Percentiles rank a stretch among this genome's conserved stretches.
Evolutionary conservation across 768 basidiomycete species (phyloP).

Genomic region (Kwoniella bestiolae): DNA sequence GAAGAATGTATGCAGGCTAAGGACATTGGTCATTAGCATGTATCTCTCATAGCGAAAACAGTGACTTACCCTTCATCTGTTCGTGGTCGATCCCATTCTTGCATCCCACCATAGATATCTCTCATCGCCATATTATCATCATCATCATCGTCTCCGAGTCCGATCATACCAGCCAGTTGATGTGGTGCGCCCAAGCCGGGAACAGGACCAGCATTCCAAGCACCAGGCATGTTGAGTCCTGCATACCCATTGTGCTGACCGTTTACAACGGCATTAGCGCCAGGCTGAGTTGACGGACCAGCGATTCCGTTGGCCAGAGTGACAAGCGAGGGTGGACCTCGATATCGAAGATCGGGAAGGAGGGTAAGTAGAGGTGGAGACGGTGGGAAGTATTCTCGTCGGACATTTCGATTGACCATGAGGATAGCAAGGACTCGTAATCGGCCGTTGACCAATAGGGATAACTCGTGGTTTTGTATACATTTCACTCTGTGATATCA

Average conservation of each 20-base stretch:
- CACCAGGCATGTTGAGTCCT: slow-evolving; percentile 17
- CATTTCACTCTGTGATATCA: not conserved
- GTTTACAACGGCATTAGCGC: not conserved
- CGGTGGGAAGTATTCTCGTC: not conserved
- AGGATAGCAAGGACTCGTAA: not conserved
- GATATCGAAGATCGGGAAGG: slow-evolving; percentile 2
- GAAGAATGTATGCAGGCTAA: slow-evolving; percentile 47
- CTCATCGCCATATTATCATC: slow-evolving; percentile 3
- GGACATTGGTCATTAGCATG: not conserved
- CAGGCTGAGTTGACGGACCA: not conserved
- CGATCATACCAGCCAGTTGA: not conserved
- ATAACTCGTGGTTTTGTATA: not conserved
- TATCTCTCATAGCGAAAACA: not conserved
- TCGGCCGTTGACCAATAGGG: not conserved
- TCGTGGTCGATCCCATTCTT: slow-evolving; percentile 16
- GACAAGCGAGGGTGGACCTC: slow-evolving; percentile 6
- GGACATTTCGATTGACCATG: not conserved
- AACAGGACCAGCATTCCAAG: slow-evolving; percentile 4
- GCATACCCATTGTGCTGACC: slow-evolving; percentile 1
- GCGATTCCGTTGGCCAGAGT: not conserved
- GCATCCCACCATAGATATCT: not conserved
- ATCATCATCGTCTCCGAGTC: not conserved
- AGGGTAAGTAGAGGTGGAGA: not conserved
- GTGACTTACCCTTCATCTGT: slow-evolving; percentile 7
- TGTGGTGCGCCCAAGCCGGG: not conserved